Evolutionary conservation across 2,329 filamentous ascomycete species (phyloP), one percentile per base, ranked within the genome.

Genomic region (Gnomoniopsis smithogilvyi): DNA sequence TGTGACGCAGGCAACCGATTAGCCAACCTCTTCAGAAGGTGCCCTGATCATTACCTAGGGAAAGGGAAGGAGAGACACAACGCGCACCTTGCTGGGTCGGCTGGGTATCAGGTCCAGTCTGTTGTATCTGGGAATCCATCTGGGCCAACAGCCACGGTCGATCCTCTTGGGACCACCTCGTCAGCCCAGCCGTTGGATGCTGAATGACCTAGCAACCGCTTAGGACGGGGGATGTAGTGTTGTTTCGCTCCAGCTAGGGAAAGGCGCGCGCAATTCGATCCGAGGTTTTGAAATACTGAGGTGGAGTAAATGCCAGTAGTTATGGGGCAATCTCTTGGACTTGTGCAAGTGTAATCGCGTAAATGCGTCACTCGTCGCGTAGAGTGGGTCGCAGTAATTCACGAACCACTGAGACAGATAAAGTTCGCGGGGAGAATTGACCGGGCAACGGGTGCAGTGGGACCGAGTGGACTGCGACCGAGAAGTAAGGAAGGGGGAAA

Each of bases 1-100:
- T 85, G 64, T 19, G 6, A 63, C 30, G 55, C 38, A 38, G 55
- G 46, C 58, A 59, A 56, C 12, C 24, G 22, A 22, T 52, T 24
- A 53, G 63, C 63, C 17, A 47, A 12, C 24, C 19, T 8, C 46
- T 47, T 26, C 22, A 21, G 45, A 21, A 51, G 51, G 63, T 63
- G 52, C 21, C 30, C 41, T 17, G n/a, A 17, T 6, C 2, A 11
- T n/a, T 11, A 19, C n/a, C n/a, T n/a, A n/a, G n/a, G 41, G n/a
- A 47, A 22, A 38, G 26, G 46, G 1, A 10, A 38, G 21, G 52
- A 41, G 46, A 50, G 47, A 33, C 21, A 50, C 43, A 22, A 56
- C 51, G 60, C 61, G 55, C 54, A 63, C 61, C 59, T 55, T 43
- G 55, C 61, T 63, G 61, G 49, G 61, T 63, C 48, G 59, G 52